Percentiles rank a stretch among this genome's conserved stretches.
Conservation (phyloP, 1,139 yeast genomes). For the Hansenula lynferdii region DNA sequence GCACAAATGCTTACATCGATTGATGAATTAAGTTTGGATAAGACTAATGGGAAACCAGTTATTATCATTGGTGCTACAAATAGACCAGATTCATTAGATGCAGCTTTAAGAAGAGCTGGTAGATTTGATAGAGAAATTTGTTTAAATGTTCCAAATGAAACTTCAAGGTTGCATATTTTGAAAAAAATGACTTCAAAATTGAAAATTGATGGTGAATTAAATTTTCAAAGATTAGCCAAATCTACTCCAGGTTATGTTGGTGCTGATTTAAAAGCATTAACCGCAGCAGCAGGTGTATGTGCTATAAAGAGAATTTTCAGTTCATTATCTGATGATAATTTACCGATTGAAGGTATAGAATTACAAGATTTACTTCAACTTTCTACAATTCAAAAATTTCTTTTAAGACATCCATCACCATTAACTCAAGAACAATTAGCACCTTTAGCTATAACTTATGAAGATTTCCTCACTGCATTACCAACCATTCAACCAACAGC, state of each 20-base stretch:
- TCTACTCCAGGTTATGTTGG: slow-evolving; percentile 98
- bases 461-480: slow-evolving; percentile 77
- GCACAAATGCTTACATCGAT: slow-evolving; percentile 92
- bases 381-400: slow-evolving; percentile 70
- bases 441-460: slow-evolving; percentile 68
- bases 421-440: slow-evolving; percentile 68
- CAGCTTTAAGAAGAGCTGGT: slow-evolving; percentile 95
- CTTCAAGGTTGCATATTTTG: slow-evolving; percentile 71
- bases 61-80: slow-evolving; percentile 97
- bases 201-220: slow-evolving; percentile 66
- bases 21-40: slow-evolving; percentile 86
- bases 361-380: slow-evolving; percentile 22
- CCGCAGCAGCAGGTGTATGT: slow-evolving; percentile 92
- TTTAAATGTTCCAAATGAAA: slow-evolving; percentile 87
- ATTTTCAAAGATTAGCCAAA: slow-evolving; percentile 73
- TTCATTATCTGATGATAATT: slow-evolving; percentile 26
- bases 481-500: slow-evolving; percentile 98
- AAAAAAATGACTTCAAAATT: slow-evolving; percentile 65
- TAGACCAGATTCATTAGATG: slow-evolving; percentile 93
- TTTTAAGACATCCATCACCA: slow-evolving; percentile 73
- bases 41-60: slow-evolving; percentile 90
- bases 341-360: slow-evolving; percentile 7
- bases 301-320: slow-evolving; percentile 88
- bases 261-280: slow-evolving; percentile 91
- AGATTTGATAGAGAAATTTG: slow-evolving; percentile 95